Percentiles rank a stretch among this genome's conserved stretches.
phyloP scores from a whole-genome alignment of 2,329 filamentous ascomycete genomes.

The Xylariales sp. region DNA sequence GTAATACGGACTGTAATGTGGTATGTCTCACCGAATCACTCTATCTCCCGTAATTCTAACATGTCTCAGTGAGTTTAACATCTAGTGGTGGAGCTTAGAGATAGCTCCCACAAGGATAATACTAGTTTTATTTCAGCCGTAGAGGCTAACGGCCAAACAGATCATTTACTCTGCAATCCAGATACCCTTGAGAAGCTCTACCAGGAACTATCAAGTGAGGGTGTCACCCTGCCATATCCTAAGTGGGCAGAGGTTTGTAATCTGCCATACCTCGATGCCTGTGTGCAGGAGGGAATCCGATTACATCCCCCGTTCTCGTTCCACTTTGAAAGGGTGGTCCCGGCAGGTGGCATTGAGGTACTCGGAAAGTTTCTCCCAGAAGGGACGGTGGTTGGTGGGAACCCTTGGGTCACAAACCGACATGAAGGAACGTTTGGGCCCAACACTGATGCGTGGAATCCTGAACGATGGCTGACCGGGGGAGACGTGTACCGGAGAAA shows the following conservation, averaged over 20 bases:
- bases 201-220: conserved; percentile 46
- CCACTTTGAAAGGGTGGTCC: conserved; percentile 46
- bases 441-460: conserved; percentile 42
- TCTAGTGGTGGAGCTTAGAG: not conserved
- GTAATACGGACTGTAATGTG: conserved; percentile 47
- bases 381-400: conserved; percentile 45
- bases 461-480: conserved; percentile 42
- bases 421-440: conserved; percentile 40
- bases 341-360: conserved; percentile 41
- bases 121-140: not conserved
- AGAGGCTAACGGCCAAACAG: conserved; percentile 4
- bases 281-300: conserved; percentile 46
- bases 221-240: conserved; percentile 46
- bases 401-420: conserved; percentile 45
- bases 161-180: conserved; percentile 46
- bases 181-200: conserved; percentile 42
- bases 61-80: conserved; percentile 14
- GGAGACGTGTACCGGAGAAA: conserved; percentile 33
- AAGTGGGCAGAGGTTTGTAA: conserved; percentile 45
- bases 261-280: conserved; percentile 49
- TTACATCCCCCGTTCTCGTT: conserved; percentile 46
- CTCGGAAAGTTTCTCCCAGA: conserved; percentile 37
- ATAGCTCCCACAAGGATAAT: not conserved
- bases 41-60: not conserved
- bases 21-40: not conserved